Conservation (phyloP, 148 eudicot genomes). For the Fagopyrum homotropicum region DNA sequence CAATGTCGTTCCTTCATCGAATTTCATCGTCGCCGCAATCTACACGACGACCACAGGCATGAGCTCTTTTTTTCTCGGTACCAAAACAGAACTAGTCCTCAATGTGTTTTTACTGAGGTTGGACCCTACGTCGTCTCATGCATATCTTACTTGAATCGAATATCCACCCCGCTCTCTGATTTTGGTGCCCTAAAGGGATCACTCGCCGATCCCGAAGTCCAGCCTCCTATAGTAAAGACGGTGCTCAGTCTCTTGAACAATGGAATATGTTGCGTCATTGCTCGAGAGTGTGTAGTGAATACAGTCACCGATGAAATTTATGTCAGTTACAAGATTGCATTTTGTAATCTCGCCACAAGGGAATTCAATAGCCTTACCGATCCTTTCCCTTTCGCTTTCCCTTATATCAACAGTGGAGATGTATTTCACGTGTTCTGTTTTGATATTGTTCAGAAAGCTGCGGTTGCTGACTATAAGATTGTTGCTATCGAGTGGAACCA, state of each 20-base stretch:
- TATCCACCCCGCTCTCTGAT: not conserved
- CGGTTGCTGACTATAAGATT: not conserved
- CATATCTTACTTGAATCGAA: not conserved
- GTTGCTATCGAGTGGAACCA: not conserved
- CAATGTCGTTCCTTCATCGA: not conserved
- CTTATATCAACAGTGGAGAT: not conserved
- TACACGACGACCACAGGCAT: not conserved
- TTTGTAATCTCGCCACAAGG: not conserved
- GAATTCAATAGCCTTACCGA: not conserved
- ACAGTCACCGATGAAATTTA: not conserved
- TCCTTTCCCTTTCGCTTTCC: not conserved
- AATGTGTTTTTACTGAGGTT: not conserved
- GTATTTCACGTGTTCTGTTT: not conserved
- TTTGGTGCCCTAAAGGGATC: not conserved
- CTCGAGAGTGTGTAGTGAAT: not conserved
- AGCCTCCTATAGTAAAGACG: not conserved
- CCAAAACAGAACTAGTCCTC: not conserved
- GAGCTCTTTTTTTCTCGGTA: not conserved
- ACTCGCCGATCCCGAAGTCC: not conserved
- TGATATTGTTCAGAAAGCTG: not conserved
- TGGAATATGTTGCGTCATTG: not conserved
- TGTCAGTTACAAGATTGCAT: not conserved
- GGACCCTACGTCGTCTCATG: not conserved
- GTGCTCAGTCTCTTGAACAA: conserved; percentile 1
- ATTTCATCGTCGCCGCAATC: not conserved